Base-by-base conservation (phyloP, 495 filamentous ascomycete species). In the Achaetomiella virescens region DNA sequence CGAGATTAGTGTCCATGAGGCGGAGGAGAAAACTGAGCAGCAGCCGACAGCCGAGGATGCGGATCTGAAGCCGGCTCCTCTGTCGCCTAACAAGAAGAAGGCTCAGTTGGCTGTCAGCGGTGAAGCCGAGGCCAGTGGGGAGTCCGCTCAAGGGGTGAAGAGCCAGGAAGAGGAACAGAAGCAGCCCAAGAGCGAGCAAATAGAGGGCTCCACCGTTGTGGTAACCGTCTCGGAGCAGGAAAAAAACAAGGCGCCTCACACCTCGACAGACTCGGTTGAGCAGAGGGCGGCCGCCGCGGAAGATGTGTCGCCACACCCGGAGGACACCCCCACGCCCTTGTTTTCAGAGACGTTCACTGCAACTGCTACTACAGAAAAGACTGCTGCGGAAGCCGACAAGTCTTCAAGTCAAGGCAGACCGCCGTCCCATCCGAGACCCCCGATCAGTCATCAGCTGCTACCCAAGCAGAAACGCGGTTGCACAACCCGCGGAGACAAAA, bases 311-410 rank as follows among this genome's bases (percentile, higher is more conserved):
- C 73, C 81, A 8, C 78, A 81, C 45, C 72, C 84, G 3, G 84
- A 88, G 45, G 86, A 88, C 56, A 82, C 81, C 24, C 87, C 87
- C 0, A 75, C 84, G 2, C 86, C 87, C 22, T 70, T 91, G 11
- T 89, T 89, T 66, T 68, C 74, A 6, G 64, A 61, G 36, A 60
- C 62, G 33, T 46, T 2, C 7, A n/a, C 66, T 24, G 35, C 46
- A 2, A 18, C 52, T 17, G 20, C 50, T 22, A n/a, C 52, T 24
- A 15, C 20, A 8, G 25, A 45, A 12, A 6, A 33, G n/a, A 2
- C 53, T 18, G 22, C 22, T 7, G 47, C 52, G 11, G 33, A 35
- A 20, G 18, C 40, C 36, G 36, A 17, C 2, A 10, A 24, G 21
- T 25, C 40, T 42, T 35, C 44, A 21, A 20, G 17, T 7, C 33